These are phyloP conservation scores for Mycosphaerella arachidis DNA, from an alignment of 2,329 filamentous ascomycete genomes.

Conservation along the genomic window DNA sequence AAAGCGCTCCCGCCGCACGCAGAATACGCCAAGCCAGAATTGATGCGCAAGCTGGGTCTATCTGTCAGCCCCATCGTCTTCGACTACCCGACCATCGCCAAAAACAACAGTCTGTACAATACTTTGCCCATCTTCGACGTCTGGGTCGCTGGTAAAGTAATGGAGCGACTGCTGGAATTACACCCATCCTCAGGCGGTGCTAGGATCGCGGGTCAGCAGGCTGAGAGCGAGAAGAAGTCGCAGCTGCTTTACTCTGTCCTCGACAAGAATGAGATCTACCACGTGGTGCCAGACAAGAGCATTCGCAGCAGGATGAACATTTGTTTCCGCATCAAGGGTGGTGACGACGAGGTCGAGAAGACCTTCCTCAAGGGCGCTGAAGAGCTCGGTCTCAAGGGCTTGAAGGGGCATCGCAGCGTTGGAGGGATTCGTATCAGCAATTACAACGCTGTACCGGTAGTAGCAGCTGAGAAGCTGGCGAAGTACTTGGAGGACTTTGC, in stretches of 20 bases:
- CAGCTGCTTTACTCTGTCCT: slow-evolving; percentile 69
- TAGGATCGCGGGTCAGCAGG: slow-evolving; percentile 69
- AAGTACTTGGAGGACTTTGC: slow-evolving; percentile 61
- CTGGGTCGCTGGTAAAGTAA: slow-evolving; percentile 83
- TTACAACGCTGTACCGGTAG: slow-evolving; percentile 76
- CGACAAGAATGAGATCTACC: slow-evolving; percentile 71
- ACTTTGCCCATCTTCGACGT: slow-evolving; percentile 93
- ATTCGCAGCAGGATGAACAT: slow-evolving; percentile 90
- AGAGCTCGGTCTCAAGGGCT: slow-evolving; percentile 64
- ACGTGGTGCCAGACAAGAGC: slow-evolving; percentile 68
- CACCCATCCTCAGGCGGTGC: slow-evolving; percentile 47
- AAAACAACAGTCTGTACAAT: slow-evolving; percentile 95
- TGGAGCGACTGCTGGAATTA: slow-evolving; percentile 65
- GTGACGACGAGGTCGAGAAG: slow-evolving; percentile 63
- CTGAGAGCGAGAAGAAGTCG: slow-evolving; percentile 69
- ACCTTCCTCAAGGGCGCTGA: slow-evolving; percentile 71
- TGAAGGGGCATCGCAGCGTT: slow-evolving; percentile 85
- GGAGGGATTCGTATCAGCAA: slow-evolving; percentile 83
- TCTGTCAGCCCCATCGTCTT: slow-evolving; percentile 75
- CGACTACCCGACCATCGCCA: slow-evolving; percentile 77
- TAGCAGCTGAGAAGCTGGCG: slow-evolving; percentile 64
- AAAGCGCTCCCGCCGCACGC: slow-evolving; percentile 65
- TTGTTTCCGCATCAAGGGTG: slow-evolving; percentile 52
- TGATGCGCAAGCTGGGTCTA: slow-evolving; percentile 71
- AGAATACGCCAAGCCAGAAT: slow-evolving; percentile 60